Evolutionary conservation across 2,329 filamentous ascomycete species (phyloP).

Genomic region (Bipolaris bicolor): DNA sequence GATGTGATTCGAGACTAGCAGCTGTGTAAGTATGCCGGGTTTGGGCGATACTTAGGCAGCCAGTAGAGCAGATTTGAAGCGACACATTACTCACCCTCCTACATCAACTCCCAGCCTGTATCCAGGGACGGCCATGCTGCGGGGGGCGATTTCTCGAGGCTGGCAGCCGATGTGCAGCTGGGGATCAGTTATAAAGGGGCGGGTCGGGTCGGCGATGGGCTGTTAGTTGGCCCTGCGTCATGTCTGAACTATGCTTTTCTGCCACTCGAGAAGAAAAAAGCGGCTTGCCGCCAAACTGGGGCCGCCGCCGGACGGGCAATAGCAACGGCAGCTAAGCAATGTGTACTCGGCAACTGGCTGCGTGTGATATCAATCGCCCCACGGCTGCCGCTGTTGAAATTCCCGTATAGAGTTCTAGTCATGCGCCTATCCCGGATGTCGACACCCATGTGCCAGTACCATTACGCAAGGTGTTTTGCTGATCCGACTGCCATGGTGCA

Average conservation of each 20-base stretch:
- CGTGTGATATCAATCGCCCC: slow-evolving; percentile 4
- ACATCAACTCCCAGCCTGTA: slow-evolving; percentile 46
- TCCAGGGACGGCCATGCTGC: slow-evolving; percentile 21
- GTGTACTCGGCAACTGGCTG: neutral
- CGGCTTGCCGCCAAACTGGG: slow-evolving; percentile 9
- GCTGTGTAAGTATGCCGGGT: neutral
- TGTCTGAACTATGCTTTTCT: slow-evolving; percentile 17
- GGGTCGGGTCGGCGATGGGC: neutral
- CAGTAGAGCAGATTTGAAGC: slow-evolving; percentile 1
- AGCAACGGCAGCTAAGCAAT: slow-evolving; percentile 1
- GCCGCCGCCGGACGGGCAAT: slow-evolving; percentile 4
- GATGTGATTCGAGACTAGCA: neutral
- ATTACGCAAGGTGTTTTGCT: neutral
- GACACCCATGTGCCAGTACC: neutral
- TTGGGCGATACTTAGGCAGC: neutral
- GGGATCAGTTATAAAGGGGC: neutral
- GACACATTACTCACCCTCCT: slow-evolving; percentile 37
- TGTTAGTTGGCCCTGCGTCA: slow-evolving; percentile 14
- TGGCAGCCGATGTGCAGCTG: neutral
- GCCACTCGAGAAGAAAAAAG: slow-evolving; percentile 1
- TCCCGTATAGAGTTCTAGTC: neutral
- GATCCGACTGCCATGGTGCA: neutral
- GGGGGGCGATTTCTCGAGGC: neutral
- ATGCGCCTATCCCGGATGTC: too few relatives aligned
- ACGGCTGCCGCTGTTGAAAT: neutral